Conservation (phyloP, 129 eudicot species). For the Tagetes erecta region DNA sequence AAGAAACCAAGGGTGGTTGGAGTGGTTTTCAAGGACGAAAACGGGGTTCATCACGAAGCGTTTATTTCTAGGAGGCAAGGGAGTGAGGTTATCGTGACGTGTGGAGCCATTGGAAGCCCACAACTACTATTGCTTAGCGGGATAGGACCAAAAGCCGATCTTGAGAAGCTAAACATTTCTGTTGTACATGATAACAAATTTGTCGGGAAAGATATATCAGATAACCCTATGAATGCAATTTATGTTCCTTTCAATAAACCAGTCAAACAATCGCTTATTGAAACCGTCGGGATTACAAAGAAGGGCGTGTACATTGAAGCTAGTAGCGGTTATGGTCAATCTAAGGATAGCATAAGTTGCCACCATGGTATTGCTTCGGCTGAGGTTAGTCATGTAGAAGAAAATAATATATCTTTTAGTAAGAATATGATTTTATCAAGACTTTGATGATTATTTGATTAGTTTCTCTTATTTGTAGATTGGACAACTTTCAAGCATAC, state of each 20-base stretch:
- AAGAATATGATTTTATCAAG: background rate
- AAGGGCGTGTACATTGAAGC: conserved; percentile 77
- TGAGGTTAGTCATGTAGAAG: conserved; percentile 54
- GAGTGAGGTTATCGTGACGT: conserved; percentile 74
- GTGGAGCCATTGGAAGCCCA: conserved; percentile 97
- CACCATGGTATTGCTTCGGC: conserved; percentile 77
- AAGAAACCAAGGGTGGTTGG: conserved; percentile 75
- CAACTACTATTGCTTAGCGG: conserved; percentile 88
- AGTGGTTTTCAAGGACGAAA: conserved; percentile 80
- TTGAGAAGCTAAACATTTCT: conserved; percentile 63
- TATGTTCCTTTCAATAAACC: conserved; percentile 64
- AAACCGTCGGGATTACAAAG: conserved; percentile 83
- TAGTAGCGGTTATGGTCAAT: conserved; percentile 79
- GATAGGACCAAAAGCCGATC: conserved; percentile 76
- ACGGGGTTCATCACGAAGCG: conserved; percentile 64
- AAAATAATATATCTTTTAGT: background rate
- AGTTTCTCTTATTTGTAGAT: conserved; percentile 42
- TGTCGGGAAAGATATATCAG: conserved; percentile 86
- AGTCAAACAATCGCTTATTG: conserved; percentile 63
- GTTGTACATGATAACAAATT: conserved; percentile 58
- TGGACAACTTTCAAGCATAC: conserved; percentile 83
- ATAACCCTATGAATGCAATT: conserved; percentile 84
- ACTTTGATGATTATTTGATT: background rate
- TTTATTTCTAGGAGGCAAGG: conserved; percentile 48
- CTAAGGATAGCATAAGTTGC: conserved; percentile 53